Evolutionary conservation across 305 asterid species (phyloP), one percentile per base, ranked within the genome.

Genomic region (Stenogyne calaminthoides): DNA sequence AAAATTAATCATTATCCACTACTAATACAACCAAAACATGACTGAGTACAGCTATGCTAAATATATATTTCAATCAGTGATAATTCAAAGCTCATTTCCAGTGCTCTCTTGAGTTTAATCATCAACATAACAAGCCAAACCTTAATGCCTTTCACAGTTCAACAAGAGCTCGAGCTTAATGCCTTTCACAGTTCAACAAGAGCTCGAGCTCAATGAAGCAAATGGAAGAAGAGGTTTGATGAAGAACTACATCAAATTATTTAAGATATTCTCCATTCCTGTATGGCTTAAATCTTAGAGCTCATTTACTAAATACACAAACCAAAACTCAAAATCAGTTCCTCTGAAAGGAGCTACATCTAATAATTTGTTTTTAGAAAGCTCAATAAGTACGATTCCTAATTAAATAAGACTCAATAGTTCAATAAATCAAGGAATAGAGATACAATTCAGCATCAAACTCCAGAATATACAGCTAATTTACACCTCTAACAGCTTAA

Each of bases 361-460:
- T 1, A 64, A 64, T 10, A 22, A 20, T 18, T 55, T 6, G n/a
- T 7, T 14, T 16, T 14, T 10, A 52, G 7, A 29, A 18, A 55
- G n/a, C 12, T 47, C 70, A 55, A 25, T 44, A n/a, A 72, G 64
- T 36, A 36, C 14, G 32, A 18, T 18, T 44, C 47, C 49, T 8
- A 70, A 59, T 36, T 44, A 55, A 64, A 16, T 16, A 54, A 16
- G 6, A 16, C 7, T n/a, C 20, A 7, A 54, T 54, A 18, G 29
- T 19, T 16, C n/a, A 20, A 60, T 19, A 42, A 52, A 72, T 16
- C 29, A 9, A 55, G 10, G 8, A 47, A 12, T n/a, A 18, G 37
- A 20, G 22, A 27, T 15, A 29, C 19, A 65, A 12, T 34, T 34
- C 63, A 72, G 68, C 76, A 73, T 60, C 36, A 63, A 83, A 57